Conservation (phyloP, 225 moss, liverwort and hornwort species). For the Pseudoscleropodium purum region DNA sequence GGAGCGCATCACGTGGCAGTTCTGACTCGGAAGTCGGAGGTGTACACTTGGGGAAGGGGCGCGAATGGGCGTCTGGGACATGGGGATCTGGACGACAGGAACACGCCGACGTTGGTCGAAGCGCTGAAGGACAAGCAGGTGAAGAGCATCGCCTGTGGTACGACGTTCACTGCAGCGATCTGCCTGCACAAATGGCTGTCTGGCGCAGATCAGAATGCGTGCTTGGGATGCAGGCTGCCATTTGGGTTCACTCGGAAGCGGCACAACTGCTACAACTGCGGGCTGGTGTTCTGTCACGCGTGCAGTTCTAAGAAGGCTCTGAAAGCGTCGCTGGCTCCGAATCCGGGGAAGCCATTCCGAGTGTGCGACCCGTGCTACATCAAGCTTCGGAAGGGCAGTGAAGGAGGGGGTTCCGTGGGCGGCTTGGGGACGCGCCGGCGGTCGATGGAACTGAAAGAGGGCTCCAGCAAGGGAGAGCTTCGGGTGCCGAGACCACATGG, state of each 20-base stretch:
- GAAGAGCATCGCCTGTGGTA: constrained; percentile 83
- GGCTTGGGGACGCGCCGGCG: constrained; percentile 17
- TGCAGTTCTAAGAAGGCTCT: constrained; percentile 95
- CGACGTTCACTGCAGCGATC: constrained; percentile 79
- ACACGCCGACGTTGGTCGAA: constrained; percentile 70
- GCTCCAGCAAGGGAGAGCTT: constrained; percentile 42
- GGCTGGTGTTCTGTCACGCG: constrained; percentile 74
- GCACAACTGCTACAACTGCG: constrained; percentile 98
- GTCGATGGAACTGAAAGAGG: constrained; percentile 68
- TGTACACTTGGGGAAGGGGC: constrained; percentile 98
- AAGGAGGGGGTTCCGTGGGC: constrained; percentile 42
- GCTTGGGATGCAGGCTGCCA: constrained; percentile 76
- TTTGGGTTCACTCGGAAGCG: constrained; percentile 97
- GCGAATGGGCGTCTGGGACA: constrained; percentile 92
- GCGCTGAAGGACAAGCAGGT: constrained; percentile 94
- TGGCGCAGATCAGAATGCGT: constrained; percentile 85
- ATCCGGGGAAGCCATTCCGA: constrained; percentile 65
- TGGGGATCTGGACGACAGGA: constrained; percentile 77
- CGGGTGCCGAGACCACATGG: constrained; percentile 47
- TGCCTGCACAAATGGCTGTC: constrained; percentile 97
- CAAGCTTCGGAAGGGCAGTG: constrained; percentile 79
- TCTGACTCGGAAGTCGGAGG: constrained; percentile 86
- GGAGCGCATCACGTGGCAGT: constrained; percentile 95
- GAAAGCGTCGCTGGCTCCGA: constrained; percentile 83
- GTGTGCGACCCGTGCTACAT: constrained; percentile 87